Percentiles rank a stretch among this genome's conserved stretches.
Conservation (phyloP, 2,329 filamentous ascomycete species). For the Cladosporium sp. region DNA sequence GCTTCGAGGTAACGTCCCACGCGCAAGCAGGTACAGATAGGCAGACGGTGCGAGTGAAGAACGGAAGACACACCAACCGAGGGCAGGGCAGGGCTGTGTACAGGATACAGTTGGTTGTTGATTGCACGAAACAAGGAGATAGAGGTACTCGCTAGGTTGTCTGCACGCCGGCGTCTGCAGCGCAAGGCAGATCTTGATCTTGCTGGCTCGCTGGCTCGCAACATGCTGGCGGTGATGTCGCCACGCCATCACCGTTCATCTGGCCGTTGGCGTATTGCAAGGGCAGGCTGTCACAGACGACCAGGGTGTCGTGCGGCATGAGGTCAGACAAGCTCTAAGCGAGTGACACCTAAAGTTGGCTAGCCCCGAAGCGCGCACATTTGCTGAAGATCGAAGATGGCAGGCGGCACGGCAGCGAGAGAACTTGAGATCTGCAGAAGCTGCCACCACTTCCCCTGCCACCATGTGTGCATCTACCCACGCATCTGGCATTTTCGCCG, state of each 20-base stretch:
- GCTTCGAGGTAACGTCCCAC: neutral
- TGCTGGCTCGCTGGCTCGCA: neutral
- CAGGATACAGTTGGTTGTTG: neutral
- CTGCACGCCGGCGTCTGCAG: neutral
- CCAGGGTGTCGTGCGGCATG: slow-evolving; percentile 7
- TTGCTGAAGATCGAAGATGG: neutral
- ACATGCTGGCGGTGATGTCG: slow-evolving; percentile 4
- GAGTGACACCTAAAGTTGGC: neutral
- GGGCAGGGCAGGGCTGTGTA: neutral
- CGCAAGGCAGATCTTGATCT: neutral
- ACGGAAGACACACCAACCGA: slow-evolving; percentile 7
- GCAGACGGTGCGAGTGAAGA: slow-evolving; percentile 1
- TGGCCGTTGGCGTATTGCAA: slow-evolving; percentile 1
- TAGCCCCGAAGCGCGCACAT: neutral
- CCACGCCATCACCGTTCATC: slow-evolving; percentile 7
- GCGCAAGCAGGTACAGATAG: slow-evolving; percentile 2
- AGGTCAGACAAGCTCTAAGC: slow-evolving; percentile 6
- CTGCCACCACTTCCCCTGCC: neutral
- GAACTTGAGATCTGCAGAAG: neutral
- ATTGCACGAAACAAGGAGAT: slow-evolving; percentile 5
- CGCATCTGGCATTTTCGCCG: neutral
- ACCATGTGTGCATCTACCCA: neutral
- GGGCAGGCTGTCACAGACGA: neutral
- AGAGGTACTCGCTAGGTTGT: neutral
- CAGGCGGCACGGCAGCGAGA: neutral